Conservation (phyloP, 148 eudicot species). For the Rhododendron ferrugineum region DNA sequence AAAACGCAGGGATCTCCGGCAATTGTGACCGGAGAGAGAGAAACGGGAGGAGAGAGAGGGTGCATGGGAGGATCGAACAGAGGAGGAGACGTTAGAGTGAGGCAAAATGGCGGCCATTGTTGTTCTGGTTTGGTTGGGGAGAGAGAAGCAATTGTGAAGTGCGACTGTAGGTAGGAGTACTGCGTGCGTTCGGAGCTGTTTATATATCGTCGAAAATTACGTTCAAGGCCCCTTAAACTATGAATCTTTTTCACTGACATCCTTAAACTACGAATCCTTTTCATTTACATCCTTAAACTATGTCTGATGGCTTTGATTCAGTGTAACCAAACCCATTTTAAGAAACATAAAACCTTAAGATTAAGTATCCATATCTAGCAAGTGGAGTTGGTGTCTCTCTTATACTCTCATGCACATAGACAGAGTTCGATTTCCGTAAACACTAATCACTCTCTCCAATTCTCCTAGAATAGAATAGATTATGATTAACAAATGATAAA, state of each 20-base stretch:
- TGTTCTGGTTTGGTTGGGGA: background rate
- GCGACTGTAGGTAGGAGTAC: background rate
- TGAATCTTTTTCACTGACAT: background rate
- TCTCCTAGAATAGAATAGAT: no score
- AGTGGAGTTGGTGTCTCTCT: no score
- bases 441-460: no score
- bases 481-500: no score
- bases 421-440: no score
- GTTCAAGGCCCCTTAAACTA: background rate
- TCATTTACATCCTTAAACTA: no score
- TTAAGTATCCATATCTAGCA: no score
- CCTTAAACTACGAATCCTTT: background rate
- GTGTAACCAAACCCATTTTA: no score
- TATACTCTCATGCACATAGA: no score
- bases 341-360: no score
- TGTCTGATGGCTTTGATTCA: background rate
- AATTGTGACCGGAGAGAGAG: slow-evolving; percentile 14
- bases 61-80: slow-evolving; percentile 30
- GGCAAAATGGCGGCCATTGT: slow-evolving; percentile 36
- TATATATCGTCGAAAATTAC: background rate
- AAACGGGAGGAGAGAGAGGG: slow-evolving; percentile 39
- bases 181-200: background rate
- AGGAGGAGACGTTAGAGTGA: slow-evolving; percentile 25
- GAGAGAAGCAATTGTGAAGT: background rate
- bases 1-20: slow-evolving; percentile 21